Percentiles rank a stretch among this genome's conserved stretches.
These are phyloP conservation scores for Thelonectria blattea DNA, from an alignment of 2,329 filamentous ascomycete species.

Conservation along the genomic window DNA sequence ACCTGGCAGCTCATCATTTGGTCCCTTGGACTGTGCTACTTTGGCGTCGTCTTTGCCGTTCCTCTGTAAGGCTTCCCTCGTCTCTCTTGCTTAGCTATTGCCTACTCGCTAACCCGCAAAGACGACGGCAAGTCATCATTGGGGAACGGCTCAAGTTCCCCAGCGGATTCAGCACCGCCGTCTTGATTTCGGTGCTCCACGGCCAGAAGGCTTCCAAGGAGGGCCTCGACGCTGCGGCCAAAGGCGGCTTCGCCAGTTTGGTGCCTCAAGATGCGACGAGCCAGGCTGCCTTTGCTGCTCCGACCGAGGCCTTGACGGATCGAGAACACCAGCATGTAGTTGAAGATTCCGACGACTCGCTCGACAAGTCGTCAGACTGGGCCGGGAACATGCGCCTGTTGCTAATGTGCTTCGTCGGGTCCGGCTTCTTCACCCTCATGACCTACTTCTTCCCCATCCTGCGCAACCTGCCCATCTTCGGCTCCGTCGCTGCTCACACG, in stretches of 20 bases:
- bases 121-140: slow-evolving; percentile 88
- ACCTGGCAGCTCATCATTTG: slow-evolving; percentile 84
- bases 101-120: slow-evolving; percentile 34
- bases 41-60: slow-evolving; percentile 95
- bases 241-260: slow-evolving; percentile 52
- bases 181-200: slow-evolving; percentile 91
- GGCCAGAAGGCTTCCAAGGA: slow-evolving; percentile 54
- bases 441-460: slow-evolving; percentile 91
- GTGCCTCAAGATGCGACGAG: slow-evolving; percentile 41
- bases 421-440: slow-evolving; percentile 73
- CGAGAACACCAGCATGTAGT: slow-evolving; percentile 42
- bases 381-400: slow-evolving; percentile 60
- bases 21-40: slow-evolving; percentile 93
- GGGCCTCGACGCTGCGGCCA: slow-evolving; percentile 44
- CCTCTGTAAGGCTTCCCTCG: slow-evolving; percentile 62
- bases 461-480: slow-evolving; percentile 87
- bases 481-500: slow-evolving; percentile 70
- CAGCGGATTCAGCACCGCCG: slow-evolving; percentile 91
- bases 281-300: slow-evolving; percentile 34
- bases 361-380: slow-evolving; percentile 44
- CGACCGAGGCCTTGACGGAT: slow-evolving; percentile 22
- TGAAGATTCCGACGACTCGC: slow-evolving; percentile 39
- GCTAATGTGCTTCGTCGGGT: slow-evolving; percentile 62
- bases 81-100: background rate
- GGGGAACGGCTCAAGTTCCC: slow-evolving; percentile 92